phyloP scores from a whole-genome alignment of 768 basidiomycete species.

The Rhizopogon sp. region DNA sequence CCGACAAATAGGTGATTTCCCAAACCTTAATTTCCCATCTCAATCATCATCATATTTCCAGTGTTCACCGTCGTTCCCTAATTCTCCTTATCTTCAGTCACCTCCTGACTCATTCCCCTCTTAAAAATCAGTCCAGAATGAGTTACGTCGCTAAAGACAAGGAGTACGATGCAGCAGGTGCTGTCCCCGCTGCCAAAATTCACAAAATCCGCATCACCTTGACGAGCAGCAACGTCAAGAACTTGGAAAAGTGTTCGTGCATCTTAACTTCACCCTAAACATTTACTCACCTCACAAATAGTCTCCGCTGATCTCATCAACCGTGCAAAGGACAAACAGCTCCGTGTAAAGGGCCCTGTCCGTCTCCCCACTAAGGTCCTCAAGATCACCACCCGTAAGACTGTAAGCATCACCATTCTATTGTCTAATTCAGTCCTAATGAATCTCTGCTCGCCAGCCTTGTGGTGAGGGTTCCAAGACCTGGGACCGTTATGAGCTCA shows the following conservation, averaged over 20 bases:
- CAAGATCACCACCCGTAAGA: constrained; percentile 99
- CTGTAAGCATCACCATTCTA: constrained; percentile 47
- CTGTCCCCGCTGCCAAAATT: constrained; percentile 83
- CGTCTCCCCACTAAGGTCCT: constrained; percentile 98
- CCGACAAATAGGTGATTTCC: background rate
- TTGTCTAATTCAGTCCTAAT: background rate
- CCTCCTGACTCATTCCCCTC: constrained; percentile 68
- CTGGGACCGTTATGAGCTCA: constrained; percentile 99
- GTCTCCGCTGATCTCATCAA: constrained; percentile 96
- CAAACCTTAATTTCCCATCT: background rate
- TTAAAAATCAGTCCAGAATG: constrained; percentile 46
- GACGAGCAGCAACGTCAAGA: constrained; percentile 96
- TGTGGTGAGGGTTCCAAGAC: constrained; percentile 99
- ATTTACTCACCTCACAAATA: constrained; percentile 25
- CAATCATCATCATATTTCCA: background rate
- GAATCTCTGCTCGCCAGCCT: constrained; percentile 47
- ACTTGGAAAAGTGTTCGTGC: constrained; percentile 92
- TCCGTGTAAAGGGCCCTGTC: constrained; percentile 98
- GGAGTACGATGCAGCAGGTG: constrained; percentile 93
- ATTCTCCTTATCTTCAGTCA: constrained; percentile 42
- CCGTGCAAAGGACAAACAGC: constrained; percentile 99
- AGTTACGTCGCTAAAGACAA: constrained; percentile 99
- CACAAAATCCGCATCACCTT: constrained; percentile 99
- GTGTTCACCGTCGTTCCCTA: background rate
- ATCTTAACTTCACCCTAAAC: background rate